Evolutionary conservation across 305 asterid genomes (phyloP).

Genomic region (Coffea humblotiana): DNA sequence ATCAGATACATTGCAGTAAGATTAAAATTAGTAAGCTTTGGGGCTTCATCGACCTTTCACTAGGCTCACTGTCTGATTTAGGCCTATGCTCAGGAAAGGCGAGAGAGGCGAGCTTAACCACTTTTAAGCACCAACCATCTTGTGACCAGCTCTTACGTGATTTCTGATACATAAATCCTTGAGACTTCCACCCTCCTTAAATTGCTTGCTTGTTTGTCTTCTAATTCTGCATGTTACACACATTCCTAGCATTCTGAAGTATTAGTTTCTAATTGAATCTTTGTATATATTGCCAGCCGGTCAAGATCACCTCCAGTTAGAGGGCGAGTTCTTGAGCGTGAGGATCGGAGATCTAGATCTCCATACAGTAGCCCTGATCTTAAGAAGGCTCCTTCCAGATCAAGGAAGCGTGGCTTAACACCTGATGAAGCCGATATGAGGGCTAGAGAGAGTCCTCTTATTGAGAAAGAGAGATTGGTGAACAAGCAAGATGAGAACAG

Average conservation of each 20-base stretch:
- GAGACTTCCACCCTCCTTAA: background rate
- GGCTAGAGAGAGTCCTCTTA: slow-evolving; percentile 44
- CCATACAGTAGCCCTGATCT: slow-evolving; percentile 45
- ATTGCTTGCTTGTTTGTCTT: background rate
- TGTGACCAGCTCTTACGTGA: background rate
- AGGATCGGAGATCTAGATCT: slow-evolving; percentile 61
- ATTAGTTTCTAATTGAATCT: background rate
- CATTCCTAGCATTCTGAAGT: background rate
- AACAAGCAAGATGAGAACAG: slow-evolving; percentile 46
- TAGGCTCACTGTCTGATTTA: background rate
- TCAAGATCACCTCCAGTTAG: slow-evolving; percentile 80
- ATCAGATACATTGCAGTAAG: background rate
- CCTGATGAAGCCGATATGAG: slow-evolving; percentile 48
- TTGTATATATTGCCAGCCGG: slow-evolving; percentile 45
- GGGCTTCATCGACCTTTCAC: too few relatives aligned
- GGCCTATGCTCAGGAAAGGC: background rate
- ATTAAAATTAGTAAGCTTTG: background rate
- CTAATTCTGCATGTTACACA: background rate
- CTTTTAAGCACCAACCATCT: background rate
- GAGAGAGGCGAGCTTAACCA: background rate
- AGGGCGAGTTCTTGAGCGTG: slow-evolving; percentile 49
- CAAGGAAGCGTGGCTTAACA: slow-evolving; percentile 57
- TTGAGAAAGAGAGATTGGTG: slow-evolving; percentile 32
- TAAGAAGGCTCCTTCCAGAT: slow-evolving; percentile 50
- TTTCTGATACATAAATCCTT: background rate